A percentile compares a stretch with the other conserved stretches of the same genome.
Conservation (phyloP, 2,329 filamentous ascomycete species). For the Penicillium olsonii region DNA sequence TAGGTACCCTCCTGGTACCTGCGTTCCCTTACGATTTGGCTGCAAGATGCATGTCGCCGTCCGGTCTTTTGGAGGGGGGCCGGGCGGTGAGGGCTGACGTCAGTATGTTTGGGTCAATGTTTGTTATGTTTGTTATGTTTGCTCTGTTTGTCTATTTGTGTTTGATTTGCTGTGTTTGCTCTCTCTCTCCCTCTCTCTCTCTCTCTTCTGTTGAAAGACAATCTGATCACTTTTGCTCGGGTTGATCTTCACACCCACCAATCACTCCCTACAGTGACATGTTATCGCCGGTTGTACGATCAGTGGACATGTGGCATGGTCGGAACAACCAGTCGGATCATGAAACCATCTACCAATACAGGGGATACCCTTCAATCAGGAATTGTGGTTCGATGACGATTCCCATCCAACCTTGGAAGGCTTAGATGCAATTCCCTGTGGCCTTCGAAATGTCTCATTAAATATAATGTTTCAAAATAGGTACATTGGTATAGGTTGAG, state of each 20-base stretch:
- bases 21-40: conserved; percentile 2
- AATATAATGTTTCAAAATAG: no score
- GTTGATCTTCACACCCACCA: not conserved
- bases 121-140: not conserved
- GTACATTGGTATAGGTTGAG: no score
- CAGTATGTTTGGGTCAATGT: not conserved
- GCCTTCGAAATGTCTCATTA: no score
- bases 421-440: no score
- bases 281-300: no score
- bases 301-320: no score
- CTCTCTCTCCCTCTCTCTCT: not conserved
- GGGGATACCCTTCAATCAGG: no score
- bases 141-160: not conserved
- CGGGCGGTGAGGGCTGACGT: conserved; percentile 4
- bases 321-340: no score
- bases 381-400: no score
- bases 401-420: no score
- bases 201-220: not conserved
- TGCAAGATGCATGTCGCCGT: conserved; percentile 8
- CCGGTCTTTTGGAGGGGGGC: conserved; percentile 11
- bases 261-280: no score
- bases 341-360: no score
- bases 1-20: conserved; percentile 3
- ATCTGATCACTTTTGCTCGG: not conserved
- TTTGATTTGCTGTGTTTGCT: not conserved